phyloP scores from a whole-genome alignment of 2,329 filamentous ascomycete genomes.

The Diaporthe longicolla region DNA sequence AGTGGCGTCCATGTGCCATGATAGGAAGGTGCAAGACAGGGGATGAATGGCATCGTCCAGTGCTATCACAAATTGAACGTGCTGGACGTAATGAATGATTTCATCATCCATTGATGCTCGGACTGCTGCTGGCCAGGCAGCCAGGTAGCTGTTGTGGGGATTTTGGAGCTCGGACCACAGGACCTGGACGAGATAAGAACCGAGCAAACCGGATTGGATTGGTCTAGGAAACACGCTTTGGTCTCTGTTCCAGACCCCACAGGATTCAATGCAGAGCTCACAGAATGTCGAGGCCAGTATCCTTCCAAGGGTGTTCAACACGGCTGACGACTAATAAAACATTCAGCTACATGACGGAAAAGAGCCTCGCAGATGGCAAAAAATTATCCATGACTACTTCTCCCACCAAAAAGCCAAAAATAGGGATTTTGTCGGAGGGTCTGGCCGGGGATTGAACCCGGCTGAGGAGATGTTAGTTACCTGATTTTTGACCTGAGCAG shows the following conservation, averaged over 20 bases:
- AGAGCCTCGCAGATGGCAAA: no score
- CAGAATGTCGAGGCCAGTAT: background rate
- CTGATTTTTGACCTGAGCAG: background rate
- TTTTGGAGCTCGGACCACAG: background rate
- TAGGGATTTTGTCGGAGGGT: background rate
- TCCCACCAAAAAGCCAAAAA: background rate
- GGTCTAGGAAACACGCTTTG: no score
- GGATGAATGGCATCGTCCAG: background rate
- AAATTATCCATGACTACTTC: background rate
- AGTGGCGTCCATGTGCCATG: background rate
- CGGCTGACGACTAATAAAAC: no score
- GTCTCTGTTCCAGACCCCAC: no score
- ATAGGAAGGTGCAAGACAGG: slow-evolving; percentile 13
- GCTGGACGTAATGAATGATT: background rate
- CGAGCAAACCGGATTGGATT: no score
- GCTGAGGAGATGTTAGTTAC: background rate
- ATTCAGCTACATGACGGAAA: no score
- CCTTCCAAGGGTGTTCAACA: no score
- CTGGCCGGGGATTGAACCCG: slow-evolving; percentile 30
- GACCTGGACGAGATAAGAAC: background rate
- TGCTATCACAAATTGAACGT: background rate
- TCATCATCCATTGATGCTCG: background rate
- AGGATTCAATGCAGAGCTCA: background rate
- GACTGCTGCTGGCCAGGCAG: background rate
- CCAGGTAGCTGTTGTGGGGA: background rate